A percentile compares a stretch with the other conserved stretches of the same genome.
Conservation (phyloP, 257 asterid species). For the Solanum paucissectum region DNA sequence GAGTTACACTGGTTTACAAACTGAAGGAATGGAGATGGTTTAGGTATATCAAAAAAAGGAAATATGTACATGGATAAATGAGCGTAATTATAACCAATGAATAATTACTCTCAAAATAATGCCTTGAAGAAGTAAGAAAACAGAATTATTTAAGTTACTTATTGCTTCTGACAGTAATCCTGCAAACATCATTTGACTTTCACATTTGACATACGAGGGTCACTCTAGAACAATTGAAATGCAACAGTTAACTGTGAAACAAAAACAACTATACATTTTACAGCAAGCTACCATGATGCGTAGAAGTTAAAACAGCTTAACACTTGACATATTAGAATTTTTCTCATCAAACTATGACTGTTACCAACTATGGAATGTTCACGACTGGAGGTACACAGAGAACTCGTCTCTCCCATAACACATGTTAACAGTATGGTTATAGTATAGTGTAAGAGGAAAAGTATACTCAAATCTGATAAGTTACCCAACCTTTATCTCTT, state of each 20-base stretch:
- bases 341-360: neutral
- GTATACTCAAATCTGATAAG: neutral
- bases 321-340: neutral
- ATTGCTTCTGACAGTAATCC: neutral
- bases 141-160: neutral
- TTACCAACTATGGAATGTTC: neutral
- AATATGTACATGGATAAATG: neutral
- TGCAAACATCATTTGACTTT: neutral
- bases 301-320: neutral
- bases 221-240: neutral
- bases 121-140: neutral
- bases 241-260: neutral
- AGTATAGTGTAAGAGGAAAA: neutral
- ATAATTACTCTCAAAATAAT: neutral
- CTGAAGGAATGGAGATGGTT: neutral
- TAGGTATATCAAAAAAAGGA: neutral
- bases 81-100: neutral
- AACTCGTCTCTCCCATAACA: neutral
- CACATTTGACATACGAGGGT: neutral
- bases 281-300: neutral
- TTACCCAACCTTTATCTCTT: slow-evolving; percentile 62
- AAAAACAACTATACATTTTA: neutral
- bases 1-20: neutral
- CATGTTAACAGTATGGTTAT: neutral
- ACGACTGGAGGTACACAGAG: no score